Conservation (phyloP, 305 asterid species). For the Ilex paraguariensis region DNA sequence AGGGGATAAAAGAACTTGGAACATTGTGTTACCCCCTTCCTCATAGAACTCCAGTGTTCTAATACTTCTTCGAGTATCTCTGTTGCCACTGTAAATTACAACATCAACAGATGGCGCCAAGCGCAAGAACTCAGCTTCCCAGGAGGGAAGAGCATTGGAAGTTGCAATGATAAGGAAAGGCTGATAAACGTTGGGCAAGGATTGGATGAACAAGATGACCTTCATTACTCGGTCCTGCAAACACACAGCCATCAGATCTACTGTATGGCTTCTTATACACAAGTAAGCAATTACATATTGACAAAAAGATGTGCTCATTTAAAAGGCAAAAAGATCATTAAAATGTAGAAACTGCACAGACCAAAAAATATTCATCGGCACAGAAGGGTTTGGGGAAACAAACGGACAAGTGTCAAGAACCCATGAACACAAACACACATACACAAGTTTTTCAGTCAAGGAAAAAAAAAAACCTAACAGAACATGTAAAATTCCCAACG, state of each 20-base stretch:
- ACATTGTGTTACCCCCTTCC: constrained; percentile 40
- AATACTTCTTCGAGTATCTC: constrained; percentile 39
- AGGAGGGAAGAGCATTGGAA: constrained; percentile 33
- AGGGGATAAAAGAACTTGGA: constrained; percentile 54
- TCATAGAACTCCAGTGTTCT: constrained; percentile 57
- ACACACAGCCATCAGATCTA: constrained; percentile 14
- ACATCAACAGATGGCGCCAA: constrained; percentile 55
- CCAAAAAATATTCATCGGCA: no score
- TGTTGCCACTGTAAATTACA: constrained; percentile 51
- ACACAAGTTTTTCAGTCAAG: no score
- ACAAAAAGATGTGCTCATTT: no score
- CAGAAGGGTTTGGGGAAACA: no score
- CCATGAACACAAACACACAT: no score
- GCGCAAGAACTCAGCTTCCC: constrained; percentile 63
- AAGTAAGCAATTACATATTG: no score
- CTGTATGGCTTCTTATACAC: constrained; percentile 5
- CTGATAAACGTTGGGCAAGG: constrained; percentile 35
- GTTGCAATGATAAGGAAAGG: constrained; percentile 58
- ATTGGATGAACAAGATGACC: constrained; percentile 35
- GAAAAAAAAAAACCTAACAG: no score
- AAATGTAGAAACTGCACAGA: no score
- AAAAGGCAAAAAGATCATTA: no score
- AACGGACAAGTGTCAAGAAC: no score
- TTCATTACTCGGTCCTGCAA: constrained; percentile 52
- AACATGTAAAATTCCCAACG: no score